Evolutionary conservation across 2,329 filamentous ascomycete species (phyloP).

Genomic region (Penicillium fuscoglaucum): DNA sequence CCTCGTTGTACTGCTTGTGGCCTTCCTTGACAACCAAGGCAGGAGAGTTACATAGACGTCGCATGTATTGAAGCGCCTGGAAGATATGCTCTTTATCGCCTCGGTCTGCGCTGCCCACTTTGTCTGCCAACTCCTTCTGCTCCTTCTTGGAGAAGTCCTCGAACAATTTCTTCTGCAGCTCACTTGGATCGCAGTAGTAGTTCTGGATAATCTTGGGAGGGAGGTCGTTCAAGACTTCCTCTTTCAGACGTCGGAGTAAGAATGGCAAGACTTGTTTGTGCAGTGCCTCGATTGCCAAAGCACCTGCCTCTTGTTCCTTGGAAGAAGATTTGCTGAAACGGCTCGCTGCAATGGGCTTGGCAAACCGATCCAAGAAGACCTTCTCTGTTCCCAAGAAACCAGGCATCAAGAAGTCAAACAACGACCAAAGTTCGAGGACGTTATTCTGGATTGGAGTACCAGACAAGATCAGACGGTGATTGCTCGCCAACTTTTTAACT

Average conservation of each 20-base stretch:
- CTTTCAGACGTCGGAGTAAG: conserved; percentile 90
- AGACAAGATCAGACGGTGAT: conserved; percentile 93
- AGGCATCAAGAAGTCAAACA: conserved; percentile 99
- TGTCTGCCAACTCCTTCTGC: conserved; percentile 79
- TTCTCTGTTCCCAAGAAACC: conserved; percentile 95
- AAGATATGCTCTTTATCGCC: conserved; percentile 98
- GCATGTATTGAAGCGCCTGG: conserved; percentile 98
- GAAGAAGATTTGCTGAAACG: conserved; percentile 96
- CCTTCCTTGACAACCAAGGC: conserved; percentile 94
- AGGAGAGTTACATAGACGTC: conserved; percentile 96
- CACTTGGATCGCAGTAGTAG: conserved; percentile 97
- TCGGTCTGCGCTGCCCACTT: conserved; percentile 82
- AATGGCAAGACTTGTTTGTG: conserved; percentile 98
- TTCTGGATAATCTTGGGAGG: conserved; percentile 99
- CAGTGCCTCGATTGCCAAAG: conserved; percentile 92
- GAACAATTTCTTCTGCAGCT: conserved; percentile 90
- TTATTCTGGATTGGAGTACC: conserved; percentile 98
- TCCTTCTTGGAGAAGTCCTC: conserved; percentile 96
- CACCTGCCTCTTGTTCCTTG: conserved; percentile 96
- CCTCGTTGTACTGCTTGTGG: conserved; percentile 85
- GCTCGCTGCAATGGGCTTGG: conserved; percentile 91
- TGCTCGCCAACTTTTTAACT: conserved; percentile 84
- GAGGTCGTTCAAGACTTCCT: conserved; percentile 93
- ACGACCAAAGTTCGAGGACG: conserved; percentile 91
- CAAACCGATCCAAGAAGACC: conserved; percentile 93